Evolutionary conservation across 192 early-diverging fungal species (phyloP).

Genomic region (Coemansia sp.): DNA sequence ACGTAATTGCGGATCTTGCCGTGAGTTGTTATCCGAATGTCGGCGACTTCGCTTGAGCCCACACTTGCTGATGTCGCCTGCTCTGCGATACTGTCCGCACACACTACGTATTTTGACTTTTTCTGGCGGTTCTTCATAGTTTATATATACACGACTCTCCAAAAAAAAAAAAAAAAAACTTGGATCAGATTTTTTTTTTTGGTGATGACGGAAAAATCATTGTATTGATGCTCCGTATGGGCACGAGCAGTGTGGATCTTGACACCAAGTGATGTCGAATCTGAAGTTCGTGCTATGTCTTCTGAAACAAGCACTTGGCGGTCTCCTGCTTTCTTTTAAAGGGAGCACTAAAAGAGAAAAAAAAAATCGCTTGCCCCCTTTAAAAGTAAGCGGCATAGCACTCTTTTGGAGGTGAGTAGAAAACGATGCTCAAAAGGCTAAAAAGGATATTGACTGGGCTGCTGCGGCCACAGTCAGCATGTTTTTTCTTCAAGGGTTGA

Average conservation of each 20-base stretch:
- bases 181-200: too few species aligned
- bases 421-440: background rate
- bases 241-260: too few species aligned
- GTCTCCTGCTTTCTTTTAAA: background rate
- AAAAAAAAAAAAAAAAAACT: background rate
- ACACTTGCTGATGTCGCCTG: constrained; percentile 2
- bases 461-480: background rate
- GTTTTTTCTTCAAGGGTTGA: background rate
- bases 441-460: background rate
- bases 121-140: constrained; percentile 16
- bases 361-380: background rate
- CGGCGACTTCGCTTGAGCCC: constrained; percentile 1
- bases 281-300: too few species aligned
- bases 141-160: background rate
- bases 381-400: background rate
- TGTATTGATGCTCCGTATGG: too few species aligned
- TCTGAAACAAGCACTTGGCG: too few species aligned
- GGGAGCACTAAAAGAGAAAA: background rate
- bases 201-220: too few species aligned
- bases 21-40: constrained; percentile 46
- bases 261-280: too few species aligned
- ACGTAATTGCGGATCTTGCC: constrained; percentile 45
- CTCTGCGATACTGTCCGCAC: background rate
- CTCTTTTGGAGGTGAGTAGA: background rate
- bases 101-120: constrained; percentile 20